These are phyloP conservation scores for Colletotrichum ledebouriae DNA, from an alignment of 2,329 filamentous ascomycete species.

Conservation along the genomic window DNA sequence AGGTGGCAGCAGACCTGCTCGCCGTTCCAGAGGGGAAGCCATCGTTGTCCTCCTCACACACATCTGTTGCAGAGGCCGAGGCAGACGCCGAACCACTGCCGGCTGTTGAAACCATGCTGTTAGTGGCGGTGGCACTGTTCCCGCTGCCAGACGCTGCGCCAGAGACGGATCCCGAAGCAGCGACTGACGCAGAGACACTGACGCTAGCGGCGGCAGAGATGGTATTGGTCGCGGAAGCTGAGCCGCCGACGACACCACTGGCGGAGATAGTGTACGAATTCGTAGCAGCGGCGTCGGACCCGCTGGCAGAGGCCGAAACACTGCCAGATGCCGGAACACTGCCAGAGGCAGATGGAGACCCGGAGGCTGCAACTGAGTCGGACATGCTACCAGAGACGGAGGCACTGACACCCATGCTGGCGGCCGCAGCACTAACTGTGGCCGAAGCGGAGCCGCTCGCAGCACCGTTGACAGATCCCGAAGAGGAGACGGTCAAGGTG, in stretches of 20 bases:
- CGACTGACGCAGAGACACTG: conserved; percentile 14
- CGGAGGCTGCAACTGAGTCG: conserved; percentile 1
- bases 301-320: too few species aligned
- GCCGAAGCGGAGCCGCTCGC: too few species aligned
- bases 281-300: background rate
- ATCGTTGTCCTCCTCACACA: conserved; percentile 39
- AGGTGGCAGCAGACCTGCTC: conserved; percentile 7
- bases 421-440: too few species aligned
- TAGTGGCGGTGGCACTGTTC: too few species aligned
- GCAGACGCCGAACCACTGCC: conserved; percentile 21
- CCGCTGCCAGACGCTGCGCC: conserved; percentile 21
- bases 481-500: conserved; percentile 5
- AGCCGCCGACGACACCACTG: too few species aligned
- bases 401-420: too few species aligned
- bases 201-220: conserved; percentile 10
- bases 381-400: too few species aligned
- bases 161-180: conserved; percentile 20
- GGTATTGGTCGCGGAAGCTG: conserved; percentile 3
- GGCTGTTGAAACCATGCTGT: background rate
- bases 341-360: background rate
- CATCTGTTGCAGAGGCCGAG: conserved; percentile 29
- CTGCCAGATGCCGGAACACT: too few species aligned
- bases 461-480: background rate
- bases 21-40: conserved; percentile 12
- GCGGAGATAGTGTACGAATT: background rate